A percentile compares a stretch with the other conserved stretches of the same genome.
These are phyloP conservation scores for Aureobasidium sp. DNA, from an alignment of 2,329 filamentous ascomycete species.

Conservation along the genomic window DNA sequence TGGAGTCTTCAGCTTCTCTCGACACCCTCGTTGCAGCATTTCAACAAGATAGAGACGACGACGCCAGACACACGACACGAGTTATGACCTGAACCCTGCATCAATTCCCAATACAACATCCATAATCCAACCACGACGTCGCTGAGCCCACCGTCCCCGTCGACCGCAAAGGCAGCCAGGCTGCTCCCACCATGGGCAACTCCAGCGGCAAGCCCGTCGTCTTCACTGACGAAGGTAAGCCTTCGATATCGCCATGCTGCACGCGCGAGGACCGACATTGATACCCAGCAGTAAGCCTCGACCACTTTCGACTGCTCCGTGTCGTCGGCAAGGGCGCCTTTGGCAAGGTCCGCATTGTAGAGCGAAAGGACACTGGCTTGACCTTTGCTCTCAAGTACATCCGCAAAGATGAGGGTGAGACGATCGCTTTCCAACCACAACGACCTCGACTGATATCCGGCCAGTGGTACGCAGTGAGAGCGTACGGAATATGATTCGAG, in stretches of 20 bases:
- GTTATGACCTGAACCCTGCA: conserved; percentile 1
- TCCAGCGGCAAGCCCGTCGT: conserved; percentile 88
- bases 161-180: background rate
- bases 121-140: background rate
- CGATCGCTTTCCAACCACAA: background rate
- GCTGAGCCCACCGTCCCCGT: background rate
- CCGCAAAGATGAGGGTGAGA: conserved; percentile 88
- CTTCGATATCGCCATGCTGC: background rate
- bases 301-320: conserved; percentile 89
- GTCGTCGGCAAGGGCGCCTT: conserved; percentile 98
- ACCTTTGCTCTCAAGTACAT: conserved; percentile 98
- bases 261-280: background rate
- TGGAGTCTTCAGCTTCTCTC: background rate
- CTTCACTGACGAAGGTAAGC: conserved; percentile 82
- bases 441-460: conserved; percentile 16
- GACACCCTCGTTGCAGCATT: background rate
- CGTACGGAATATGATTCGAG: conserved; percentile 94
- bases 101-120: background rate
- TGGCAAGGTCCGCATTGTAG: conserved; percentile 97
- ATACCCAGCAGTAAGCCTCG: conserved; percentile 67
- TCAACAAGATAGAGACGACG: background rate
- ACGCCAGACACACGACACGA: background rate
- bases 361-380: conserved; percentile 87
- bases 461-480: conserved; percentile 94
- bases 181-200: conserved; percentile 64